These are phyloP conservation scores for Kalaharituber pfeilii DNA, from an alignment of 2,329 filamentous ascomycete species.

Conservation along the genomic window DNA sequence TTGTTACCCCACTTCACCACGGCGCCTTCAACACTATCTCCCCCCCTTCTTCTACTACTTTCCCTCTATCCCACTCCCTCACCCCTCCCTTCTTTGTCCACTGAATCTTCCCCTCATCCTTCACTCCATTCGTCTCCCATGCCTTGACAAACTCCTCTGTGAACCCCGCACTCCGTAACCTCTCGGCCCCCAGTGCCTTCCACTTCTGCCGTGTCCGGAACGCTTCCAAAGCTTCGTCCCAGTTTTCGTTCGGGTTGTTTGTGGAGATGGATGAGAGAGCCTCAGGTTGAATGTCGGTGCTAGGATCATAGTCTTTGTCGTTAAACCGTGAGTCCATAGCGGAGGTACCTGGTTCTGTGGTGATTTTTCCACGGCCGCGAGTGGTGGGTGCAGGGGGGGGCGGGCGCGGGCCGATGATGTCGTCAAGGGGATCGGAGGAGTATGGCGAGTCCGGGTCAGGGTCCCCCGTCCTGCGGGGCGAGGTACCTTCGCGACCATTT, in stretches of 20 bases:
- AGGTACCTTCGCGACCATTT: too few species aligned
- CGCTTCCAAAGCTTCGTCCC: slow-evolving; percentile 64
- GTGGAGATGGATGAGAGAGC: slow-evolving; percentile 30
- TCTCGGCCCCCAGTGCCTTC: slow-evolving; percentile 55
- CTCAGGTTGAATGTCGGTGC: slow-evolving; percentile 36
- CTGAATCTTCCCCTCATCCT: slow-evolving; percentile 46
- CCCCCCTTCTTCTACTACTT: slow-evolving; percentile 26
- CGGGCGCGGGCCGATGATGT: slow-evolving; percentile 58
- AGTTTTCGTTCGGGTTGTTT: slow-evolving; percentile 42
- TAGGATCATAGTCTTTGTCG: slow-evolving; percentile 40
- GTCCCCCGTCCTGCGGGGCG: neutral
- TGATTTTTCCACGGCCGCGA: slow-evolving; percentile 50
- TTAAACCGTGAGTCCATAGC: slow-evolving; percentile 71
- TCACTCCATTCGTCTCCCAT: slow-evolving; percentile 45
- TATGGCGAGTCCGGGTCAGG: neutral
- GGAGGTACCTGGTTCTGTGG: slow-evolving; percentile 35
- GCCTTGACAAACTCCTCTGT: slow-evolving; percentile 54
- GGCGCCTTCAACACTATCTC: slow-evolving; percentile 19
- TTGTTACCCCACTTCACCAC: slow-evolving; percentile 14
- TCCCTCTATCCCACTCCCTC: slow-evolving; percentile 44
- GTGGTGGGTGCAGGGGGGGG: slow-evolving; percentile 32
- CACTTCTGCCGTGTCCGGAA: slow-evolving; percentile 64
- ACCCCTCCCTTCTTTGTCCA: slow-evolving; percentile 56
- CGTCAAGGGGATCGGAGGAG: slow-evolving; percentile 54
- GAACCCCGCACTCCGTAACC: slow-evolving; percentile 54